Percentiles rank a stretch among this genome's conserved stretches.
Evolutionary conservation across 225 moss, liverwort and hornwort genomes (phyloP).

Genomic region (Polytrichum commune): DNA sequence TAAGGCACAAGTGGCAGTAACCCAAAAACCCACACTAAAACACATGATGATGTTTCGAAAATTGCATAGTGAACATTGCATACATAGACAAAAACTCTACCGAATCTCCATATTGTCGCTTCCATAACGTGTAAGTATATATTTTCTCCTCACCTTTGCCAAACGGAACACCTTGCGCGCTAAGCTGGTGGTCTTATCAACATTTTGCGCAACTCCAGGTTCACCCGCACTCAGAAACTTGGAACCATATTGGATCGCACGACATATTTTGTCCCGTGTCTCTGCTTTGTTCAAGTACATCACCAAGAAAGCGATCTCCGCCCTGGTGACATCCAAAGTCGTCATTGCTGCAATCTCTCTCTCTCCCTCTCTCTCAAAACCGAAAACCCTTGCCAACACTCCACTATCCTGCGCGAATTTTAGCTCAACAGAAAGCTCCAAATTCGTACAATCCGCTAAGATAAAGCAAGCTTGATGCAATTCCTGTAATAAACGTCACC

Average conservation of each 20-base stretch:
- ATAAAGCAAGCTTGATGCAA: no score
- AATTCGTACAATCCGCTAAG: no score
- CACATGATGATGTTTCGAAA: no score
- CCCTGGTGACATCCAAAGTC: slow-evolving; percentile 71
- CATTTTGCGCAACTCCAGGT: slow-evolving; percentile 74
- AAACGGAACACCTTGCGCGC: slow-evolving; percentile 95
- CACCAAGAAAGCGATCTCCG: slow-evolving; percentile 80
- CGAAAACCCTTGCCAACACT: no score
- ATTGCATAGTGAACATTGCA: no score
- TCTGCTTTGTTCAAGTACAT: slow-evolving; percentile 90
- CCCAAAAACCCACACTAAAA: no score
- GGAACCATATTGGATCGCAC: slow-evolving; percentile 95
- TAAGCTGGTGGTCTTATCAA: slow-evolving; percentile 89
- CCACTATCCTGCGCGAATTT: no score
- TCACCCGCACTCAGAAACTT: slow-evolving; percentile 91
- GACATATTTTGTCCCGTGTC: slow-evolving; percentile 85
- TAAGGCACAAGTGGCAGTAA: no score
- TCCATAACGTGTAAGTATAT: background rate
- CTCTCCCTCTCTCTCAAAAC: background rate
- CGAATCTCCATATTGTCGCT: background rate
- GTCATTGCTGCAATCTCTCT: slow-evolving; percentile 26
- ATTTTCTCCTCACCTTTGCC: slow-evolving; percentile 55
- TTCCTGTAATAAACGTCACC: no score
- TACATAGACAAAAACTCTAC: no score
- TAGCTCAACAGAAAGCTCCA: no score